Percentiles rank a stretch among this genome's conserved stretches.
Conservation (phyloP, 2,329 filamentous ascomycete species). For the Nothopassalora personata region DNA sequence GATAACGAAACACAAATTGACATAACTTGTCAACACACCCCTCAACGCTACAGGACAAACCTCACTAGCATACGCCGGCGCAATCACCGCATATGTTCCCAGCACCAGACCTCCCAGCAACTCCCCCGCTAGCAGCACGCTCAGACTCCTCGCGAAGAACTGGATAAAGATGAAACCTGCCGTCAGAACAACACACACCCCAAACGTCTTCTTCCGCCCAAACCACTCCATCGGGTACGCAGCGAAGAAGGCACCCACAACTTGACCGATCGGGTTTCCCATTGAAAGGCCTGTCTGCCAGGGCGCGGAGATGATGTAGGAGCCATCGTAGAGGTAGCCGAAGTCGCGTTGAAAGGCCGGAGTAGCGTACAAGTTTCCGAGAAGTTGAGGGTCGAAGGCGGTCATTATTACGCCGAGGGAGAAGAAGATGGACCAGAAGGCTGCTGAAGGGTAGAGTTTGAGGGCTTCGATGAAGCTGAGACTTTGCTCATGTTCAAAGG, state of each 20-base stretch:
- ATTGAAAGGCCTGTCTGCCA: conserved; percentile 42
- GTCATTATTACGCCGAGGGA: conserved; percentile 56
- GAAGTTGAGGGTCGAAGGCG: conserved; percentile 59
- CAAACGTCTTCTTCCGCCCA: conserved; percentile 31
- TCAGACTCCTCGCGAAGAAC: conserved; percentile 55
- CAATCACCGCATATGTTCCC: conserved; percentile 55
- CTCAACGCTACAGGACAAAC: conserved; percentile 56
- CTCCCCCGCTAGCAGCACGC: conserved; percentile 56
- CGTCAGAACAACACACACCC: conserved; percentile 34
- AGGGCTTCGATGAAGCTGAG: conserved; percentile 32
- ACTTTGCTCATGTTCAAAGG: conserved; percentile 25
- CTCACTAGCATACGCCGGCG: conserved; percentile 41
- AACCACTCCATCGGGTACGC: conserved; percentile 33
- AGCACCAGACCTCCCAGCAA: conserved; percentile 56
- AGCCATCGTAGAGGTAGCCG: conserved; percentile 46
- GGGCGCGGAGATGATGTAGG: conserved; percentile 34
- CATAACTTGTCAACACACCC: conserved; percentile 54
- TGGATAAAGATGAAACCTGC: conserved; percentile 56
- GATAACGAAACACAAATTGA: conserved; percentile 59
- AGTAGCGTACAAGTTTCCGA: conserved; percentile 57
- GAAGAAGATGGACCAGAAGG: conserved; percentile 55
- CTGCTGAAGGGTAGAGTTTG: conserved; percentile 43
- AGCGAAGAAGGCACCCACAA: conserved; percentile 48
- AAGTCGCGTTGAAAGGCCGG: conserved; percentile 55
- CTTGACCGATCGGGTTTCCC: conserved; percentile 54